Conservation (phyloP, 148 eudicot genomes). For the Euryodendron excelsum region DNA sequence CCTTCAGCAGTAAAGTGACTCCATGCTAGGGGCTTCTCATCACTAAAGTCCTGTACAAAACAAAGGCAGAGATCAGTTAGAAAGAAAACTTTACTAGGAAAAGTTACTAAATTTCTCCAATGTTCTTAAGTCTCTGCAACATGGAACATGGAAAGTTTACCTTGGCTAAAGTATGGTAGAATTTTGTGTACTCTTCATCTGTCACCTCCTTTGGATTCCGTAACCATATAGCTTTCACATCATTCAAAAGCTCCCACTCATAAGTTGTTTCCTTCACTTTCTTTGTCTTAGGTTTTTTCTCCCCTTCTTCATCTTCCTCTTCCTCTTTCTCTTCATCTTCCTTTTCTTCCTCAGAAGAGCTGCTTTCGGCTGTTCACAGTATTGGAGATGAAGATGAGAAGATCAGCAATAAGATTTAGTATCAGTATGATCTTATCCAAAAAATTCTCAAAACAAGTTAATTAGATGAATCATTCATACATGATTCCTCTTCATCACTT, state of each 20-base stretch:
- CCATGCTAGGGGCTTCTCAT: constrained; percentile 93
- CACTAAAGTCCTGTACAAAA: constrained; percentile 73
- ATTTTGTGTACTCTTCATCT: constrained; percentile 90
- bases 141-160: constrained; percentile 26
- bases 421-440: neutral
- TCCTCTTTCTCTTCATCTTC: constrained; percentile 55
- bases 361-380: constrained; percentile 58
- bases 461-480: constrained; percentile 41
- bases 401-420: neutral
- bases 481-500: constrained; percentile 76
- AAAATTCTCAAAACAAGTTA: neutral
- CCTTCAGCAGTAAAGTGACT: constrained; percentile 98
- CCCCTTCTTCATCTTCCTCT: constrained; percentile 73
- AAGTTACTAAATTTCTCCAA: neutral
- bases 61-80: constrained; percentile 6
- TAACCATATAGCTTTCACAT: constrained; percentile 94
- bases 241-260: constrained; percentile 98
- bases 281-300: constrained; percentile 91
- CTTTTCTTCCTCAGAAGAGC: constrained; percentile 66
- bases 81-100: neutral
- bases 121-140: neutral
- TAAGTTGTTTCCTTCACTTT: constrained; percentile 74
- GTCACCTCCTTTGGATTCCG: constrained; percentile 96
- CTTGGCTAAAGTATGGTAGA: constrained; percentile 90
- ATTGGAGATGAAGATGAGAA: constrained; percentile 8